A percentile compares a stretch with the other conserved stretches of the same genome.
phyloP scores from a whole-genome alignment of 768 basidiomycete genomes.

The Mycena indigotica region DNA sequence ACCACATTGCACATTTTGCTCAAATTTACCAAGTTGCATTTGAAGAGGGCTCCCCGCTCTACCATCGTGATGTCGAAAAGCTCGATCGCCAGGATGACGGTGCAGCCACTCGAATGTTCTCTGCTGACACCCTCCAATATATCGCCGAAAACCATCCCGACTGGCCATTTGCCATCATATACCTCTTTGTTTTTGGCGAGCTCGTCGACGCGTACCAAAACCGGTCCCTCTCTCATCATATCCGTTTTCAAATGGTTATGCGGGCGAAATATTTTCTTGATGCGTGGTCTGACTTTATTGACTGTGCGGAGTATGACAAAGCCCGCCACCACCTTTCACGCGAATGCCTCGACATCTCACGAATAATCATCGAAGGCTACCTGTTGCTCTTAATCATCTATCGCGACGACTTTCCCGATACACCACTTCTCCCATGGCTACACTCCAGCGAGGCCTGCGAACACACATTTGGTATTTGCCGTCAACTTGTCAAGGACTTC shows the following conservation, averaged over 20 bases:
- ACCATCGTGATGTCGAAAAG: conserved; percentile 36
- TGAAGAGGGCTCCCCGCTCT: conserved; percentile 24
- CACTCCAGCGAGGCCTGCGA: conserved; percentile 37
- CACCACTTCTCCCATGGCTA: conserved; percentile 42
- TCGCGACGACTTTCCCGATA: conserved; percentile 32
- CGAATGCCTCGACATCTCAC: conserved; percentile 35
- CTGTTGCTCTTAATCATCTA: conserved; percentile 35
- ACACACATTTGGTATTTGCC: conserved; percentile 35
- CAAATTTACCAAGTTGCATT: conserved; percentile 25
- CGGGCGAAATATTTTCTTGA: conserved; percentile 35
- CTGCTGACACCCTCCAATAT: conserved; percentile 31
- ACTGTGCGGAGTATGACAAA: no score
- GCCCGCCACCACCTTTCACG: no score
- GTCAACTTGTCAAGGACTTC: conserved; percentile 38
- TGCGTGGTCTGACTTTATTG: conserved; percentile 29
- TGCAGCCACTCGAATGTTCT: conserved; percentile 44
- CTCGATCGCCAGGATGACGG: conserved; percentile 48
- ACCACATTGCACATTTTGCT: conserved; percentile 22
- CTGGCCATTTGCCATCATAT: conserved; percentile 30
- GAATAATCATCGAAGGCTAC: conserved; percentile 34
- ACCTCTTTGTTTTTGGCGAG: conserved; percentile 44
- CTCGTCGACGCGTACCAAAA: conserved; percentile 43
- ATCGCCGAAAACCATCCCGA: conserved; percentile 29
- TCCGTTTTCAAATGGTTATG: conserved; percentile 33
- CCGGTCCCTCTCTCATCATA: conserved; percentile 26